Evolutionary conservation across 805 yeast species (phyloP).

Genomic region (Kluyveromyces starmeri): DNA sequence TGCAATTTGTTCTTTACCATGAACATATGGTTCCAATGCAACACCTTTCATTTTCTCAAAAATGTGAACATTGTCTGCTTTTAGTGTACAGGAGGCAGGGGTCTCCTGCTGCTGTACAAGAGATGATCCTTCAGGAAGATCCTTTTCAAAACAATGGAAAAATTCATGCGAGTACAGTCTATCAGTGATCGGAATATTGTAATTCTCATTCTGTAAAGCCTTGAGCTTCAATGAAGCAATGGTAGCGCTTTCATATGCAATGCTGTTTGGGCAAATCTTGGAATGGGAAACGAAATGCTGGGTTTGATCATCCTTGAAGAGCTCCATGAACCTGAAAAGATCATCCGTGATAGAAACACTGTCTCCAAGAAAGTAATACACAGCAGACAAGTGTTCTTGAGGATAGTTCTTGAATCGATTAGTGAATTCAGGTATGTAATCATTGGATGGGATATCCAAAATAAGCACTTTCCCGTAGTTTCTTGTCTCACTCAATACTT

Average conservation of each 20-base stretch:
- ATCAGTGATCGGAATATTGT: conserved; percentile 31
- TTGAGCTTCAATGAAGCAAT: conserved; percentile 47
- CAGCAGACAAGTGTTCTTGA: conserved; percentile 34
- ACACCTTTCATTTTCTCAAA: conserved; percentile 13
- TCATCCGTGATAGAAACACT: conserved; percentile 37
- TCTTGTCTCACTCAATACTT: conserved; percentile 61
- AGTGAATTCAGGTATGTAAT: conserved; percentile 34
- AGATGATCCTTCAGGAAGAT: conserved; percentile 23
- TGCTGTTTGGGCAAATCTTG: conserved; percentile 47
- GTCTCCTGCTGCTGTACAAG: conserved; percentile 17
- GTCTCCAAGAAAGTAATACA: conserved; percentile 73
- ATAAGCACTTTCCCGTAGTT: conserved; percentile 52
- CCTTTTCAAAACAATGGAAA: conserved; percentile 23
- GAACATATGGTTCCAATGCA: conserved; percentile 18
- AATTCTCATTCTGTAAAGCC: conserved; percentile 36
- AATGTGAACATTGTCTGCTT: conserved; percentile 19
- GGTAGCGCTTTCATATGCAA: conserved; percentile 51
- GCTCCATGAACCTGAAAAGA: conserved; percentile 42
- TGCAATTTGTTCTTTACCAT: conserved; percentile 10
- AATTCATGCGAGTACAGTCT: conserved; percentile 24
- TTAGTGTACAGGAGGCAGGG: conserved; percentile 11
- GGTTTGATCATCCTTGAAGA: conserved; percentile 40
- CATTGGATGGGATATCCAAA: conserved; percentile 58
- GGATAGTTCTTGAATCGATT: conserved; percentile 22
- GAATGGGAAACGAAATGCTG: conserved; percentile 71